These are phyloP conservation scores for Sporobolus alterniflorus DNA, from an alignment of 202 grass and related monocot genomes.

Conservation along the genomic window DNA sequence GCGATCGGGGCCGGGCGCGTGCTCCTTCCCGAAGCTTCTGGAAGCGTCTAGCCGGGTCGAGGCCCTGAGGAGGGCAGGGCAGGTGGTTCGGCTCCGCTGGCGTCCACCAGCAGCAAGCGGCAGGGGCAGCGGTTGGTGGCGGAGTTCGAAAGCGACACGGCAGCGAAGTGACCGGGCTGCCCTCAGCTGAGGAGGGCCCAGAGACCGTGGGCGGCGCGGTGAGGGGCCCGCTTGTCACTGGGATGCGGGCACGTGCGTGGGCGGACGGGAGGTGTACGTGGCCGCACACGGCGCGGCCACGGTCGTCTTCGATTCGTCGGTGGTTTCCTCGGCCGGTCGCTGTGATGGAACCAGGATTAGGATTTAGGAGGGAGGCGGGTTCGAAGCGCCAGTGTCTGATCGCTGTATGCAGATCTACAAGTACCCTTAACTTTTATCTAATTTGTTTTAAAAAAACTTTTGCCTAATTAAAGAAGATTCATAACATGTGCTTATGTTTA, in stretches of 20 bases:
- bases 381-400: no score
- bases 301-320: background rate
- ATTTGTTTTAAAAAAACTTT: no score
- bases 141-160: constrained; percentile 15
- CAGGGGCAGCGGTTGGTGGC: constrained; percentile 25
- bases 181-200: background rate
- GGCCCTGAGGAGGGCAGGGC: no score
- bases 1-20: background rate
- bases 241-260: background rate
- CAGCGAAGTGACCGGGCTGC: constrained; percentile 10
- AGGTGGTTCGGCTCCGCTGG: background rate
- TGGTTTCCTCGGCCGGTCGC: background rate
- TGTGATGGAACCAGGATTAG: background rate
- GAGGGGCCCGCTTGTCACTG: background rate
- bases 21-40: constrained; percentile 6
- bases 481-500: no score
- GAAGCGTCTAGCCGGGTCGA: background rate
- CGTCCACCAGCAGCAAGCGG: background rate
- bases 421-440: no score
- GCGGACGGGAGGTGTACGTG: background rate
- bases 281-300: background rate
- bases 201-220: background rate
- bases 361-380: no score
- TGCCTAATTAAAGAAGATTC: no score
- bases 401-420: no score